A percentile compares a stretch with the other conserved stretches of the same genome.
phyloP scores from a whole-genome alignment of 495 filamentous ascomycete species.

The Tuber aestivum region DNA sequence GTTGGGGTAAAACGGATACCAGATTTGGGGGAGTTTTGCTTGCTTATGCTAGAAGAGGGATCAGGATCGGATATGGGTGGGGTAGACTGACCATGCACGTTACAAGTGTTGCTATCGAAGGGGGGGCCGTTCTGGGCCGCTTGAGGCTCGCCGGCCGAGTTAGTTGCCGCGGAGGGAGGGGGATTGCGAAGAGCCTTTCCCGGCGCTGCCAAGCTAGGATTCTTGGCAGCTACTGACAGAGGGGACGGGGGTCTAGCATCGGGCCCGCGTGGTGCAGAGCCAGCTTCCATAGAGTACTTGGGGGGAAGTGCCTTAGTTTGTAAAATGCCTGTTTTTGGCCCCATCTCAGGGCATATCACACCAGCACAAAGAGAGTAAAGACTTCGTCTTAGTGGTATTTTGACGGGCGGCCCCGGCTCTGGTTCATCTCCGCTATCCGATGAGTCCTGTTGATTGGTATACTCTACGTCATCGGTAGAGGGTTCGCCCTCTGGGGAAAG shows the following conservation, averaged over 20 bases:
- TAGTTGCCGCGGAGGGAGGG: not conserved
- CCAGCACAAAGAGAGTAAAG: not conserved
- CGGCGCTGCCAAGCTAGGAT: not conserved
- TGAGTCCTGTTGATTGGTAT: not conserved
- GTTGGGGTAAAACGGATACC: not conserved
- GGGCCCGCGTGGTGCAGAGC: not conserved
- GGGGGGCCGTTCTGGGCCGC: not conserved
- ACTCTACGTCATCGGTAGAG: not conserved
- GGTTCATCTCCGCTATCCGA: not conserved
- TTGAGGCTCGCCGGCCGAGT: not conserved
- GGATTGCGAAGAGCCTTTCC: not conserved
- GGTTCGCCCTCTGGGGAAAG: not conserved
- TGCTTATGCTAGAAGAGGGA: not conserved
- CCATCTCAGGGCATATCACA: not conserved
- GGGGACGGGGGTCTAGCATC: not conserved
- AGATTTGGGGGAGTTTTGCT: not conserved
- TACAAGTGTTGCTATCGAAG: not conserved
- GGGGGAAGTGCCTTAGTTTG: not conserved
- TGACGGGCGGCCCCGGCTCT: not conserved
- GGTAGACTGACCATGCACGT: not conserved
- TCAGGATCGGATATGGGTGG: not conserved
- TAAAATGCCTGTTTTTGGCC: not conserved
- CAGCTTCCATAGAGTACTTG: not conserved
- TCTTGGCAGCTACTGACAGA: not conserved
- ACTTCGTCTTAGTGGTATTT: not conserved